A percentile compares a stretch with the other conserved stretches of the same genome.
Evolutionary conservation across 441 rosid genomes (phyloP).

Genomic region (Erysimum cheiri): DNA sequence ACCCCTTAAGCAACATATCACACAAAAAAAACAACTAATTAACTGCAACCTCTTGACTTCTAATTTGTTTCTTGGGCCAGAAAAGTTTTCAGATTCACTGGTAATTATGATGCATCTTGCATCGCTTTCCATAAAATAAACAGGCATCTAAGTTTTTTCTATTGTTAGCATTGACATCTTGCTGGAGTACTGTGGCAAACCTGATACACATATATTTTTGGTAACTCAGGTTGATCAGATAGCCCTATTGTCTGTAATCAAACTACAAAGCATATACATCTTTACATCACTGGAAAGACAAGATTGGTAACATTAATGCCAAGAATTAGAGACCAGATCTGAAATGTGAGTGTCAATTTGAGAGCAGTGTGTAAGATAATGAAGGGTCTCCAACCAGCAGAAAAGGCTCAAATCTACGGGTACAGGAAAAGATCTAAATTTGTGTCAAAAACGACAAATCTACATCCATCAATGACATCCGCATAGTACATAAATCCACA

Average conservation of each 20-base stretch:
- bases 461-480: not conserved
- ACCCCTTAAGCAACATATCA: constrained; percentile 12
- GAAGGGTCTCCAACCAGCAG: constrained; percentile 11
- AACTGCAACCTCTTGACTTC: constrained; percentile 10
- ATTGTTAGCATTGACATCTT: constrained; percentile 9
- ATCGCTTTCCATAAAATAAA: not conserved
- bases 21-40: constrained; percentile 3
- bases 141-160: not conserved
- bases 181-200: constrained; percentile 7
- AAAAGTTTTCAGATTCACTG: constrained; percentile 21
- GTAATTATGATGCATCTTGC: constrained; percentile 4
- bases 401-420: constrained; percentile 41
- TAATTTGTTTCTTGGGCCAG: constrained; percentile 4
- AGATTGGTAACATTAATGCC: constrained; percentile 25
- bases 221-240: constrained; percentile 6
- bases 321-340: constrained; percentile 34
- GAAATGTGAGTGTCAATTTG: constrained; percentile 1
- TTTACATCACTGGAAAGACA: not conserved
- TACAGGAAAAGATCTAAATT: constrained; percentile 39
- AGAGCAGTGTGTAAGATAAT: constrained; percentile 9
- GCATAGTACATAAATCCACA: constrained; percentile 10
- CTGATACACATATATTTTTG: not conserved
- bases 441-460: not conserved
- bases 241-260: not conserved
- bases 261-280: constrained; percentile 28